phyloP scores from a whole-genome alignment of 257 asterid genomes.

The Pogostemon cablin region DNA sequence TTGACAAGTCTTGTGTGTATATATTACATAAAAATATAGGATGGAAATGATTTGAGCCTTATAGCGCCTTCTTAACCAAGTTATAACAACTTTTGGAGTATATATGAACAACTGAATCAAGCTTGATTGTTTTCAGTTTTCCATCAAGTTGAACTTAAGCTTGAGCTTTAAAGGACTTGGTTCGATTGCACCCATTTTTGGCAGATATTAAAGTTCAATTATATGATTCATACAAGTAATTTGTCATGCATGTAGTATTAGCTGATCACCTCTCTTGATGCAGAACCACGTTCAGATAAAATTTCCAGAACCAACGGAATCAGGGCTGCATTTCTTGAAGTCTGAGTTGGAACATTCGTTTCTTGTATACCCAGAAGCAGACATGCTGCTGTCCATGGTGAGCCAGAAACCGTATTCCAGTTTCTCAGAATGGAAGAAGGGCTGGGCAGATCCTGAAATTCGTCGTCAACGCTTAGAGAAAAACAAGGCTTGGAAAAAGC shows the following conservation, averaged over 20 bases:
- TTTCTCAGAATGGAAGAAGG: slow-evolving; percentile 81
- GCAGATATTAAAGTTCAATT: no score
- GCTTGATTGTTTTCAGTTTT: background rate
- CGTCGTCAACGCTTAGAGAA: slow-evolving; percentile 65
- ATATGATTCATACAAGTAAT: no score
- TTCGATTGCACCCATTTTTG: background rate
- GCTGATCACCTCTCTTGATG: slow-evolving; percentile 26
- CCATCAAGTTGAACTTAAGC: background rate
- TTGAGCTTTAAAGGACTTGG: background rate
- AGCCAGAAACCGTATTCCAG: slow-evolving; percentile 52
- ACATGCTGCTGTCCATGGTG: slow-evolving; percentile 58
- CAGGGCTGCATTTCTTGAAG: slow-evolving; percentile 53
- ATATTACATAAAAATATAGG: background rate
- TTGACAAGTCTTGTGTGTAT: no score
- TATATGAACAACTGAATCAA: background rate
- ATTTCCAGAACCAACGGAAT: slow-evolving; percentile 54
- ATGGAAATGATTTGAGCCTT: background rate
- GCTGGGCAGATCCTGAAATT: slow-evolving; percentile 87
- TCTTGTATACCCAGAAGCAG: slow-evolving; percentile 68
- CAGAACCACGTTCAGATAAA: slow-evolving; percentile 65
- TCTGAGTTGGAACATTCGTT: slow-evolving; percentile 45
- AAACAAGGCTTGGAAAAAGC: slow-evolving; percentile 39
- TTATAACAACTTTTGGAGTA: background rate
- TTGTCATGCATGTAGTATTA: background rate
- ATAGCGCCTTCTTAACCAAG: background rate